Percentiles rank a stretch among this genome's conserved stretches.
Evolutionary conservation across 2,329 filamentous ascomycete genomes (phyloP).

Genomic region (Cercospora zeae-maydis): DNA sequence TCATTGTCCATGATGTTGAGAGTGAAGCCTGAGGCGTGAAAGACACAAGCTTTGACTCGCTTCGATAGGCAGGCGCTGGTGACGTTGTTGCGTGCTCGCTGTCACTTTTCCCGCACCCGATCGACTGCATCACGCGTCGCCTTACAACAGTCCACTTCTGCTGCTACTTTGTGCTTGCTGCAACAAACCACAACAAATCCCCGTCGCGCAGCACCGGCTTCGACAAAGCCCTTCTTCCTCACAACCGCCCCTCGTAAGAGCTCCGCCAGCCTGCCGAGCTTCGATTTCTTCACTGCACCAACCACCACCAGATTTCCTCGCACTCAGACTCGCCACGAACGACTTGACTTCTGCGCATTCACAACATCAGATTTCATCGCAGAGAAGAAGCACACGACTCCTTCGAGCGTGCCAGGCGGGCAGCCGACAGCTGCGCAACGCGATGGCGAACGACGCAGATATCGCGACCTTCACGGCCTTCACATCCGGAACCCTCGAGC

Average conservation of each 20-base stretch:
- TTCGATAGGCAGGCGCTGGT: conserved; percentile 3
- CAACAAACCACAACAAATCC: not conserved
- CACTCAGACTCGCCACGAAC: not conserved
- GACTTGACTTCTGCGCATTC: not conserved
- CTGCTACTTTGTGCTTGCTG: not conserved
- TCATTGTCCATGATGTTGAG: not conserved
- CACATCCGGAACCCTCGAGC: conserved; percentile 68
- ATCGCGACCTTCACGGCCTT: conserved; percentile 77
- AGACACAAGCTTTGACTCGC: not conserved
- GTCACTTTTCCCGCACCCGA: not conserved
- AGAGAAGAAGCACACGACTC: not conserved
- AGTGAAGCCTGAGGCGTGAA: not conserved
- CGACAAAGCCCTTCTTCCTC: too few relatives aligned
- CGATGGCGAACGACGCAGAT: conserved; percentile 48
- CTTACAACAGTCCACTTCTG: not conserved
- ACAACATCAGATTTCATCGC: not conserved
- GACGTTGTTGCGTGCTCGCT: conserved; percentile 1
- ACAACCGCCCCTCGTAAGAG: not conserved
- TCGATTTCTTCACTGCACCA: not conserved
- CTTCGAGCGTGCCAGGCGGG: not conserved
- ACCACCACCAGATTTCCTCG: not conserved
- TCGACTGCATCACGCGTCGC: not conserved
- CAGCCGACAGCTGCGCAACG: not conserved
- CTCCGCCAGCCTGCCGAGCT: not conserved
- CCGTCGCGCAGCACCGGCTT: too few relatives aligned